Base-by-base conservation (phyloP, 1,284 basidiomycete species). In the Lignosus rhinocerotis region DNA sequence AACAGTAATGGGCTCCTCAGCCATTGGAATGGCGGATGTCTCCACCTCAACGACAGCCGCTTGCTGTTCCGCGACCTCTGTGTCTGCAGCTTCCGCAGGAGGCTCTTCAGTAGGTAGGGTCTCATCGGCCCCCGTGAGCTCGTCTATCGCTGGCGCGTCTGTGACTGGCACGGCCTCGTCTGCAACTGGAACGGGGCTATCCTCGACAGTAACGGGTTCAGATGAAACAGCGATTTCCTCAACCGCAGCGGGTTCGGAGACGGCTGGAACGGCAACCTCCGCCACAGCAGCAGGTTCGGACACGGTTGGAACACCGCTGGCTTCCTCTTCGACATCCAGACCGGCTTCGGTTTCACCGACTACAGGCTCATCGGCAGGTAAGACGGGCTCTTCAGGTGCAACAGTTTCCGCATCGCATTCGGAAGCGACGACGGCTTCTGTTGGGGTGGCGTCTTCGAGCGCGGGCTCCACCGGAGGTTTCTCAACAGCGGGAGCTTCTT, bases 131-230 rank as follows among this genome's bases (percentile, higher is more conserved):
- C 17, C 17, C 17, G 19, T 32, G 30, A n/a, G 30, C 46, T 39
- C 48, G 17, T 32, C n/a, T 25, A 25, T 4, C 25, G 25, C 25
- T 25, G 25, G 25, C 25, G 25, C 25, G 6, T 31, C 54, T 16
- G 49, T 41, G 39, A 52, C 17, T 34, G 46, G 44, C n/a, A 46
- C 53, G 31, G 51, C 51, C 30, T 67, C 64, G 41, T 42, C 53
- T 19, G 55, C 30, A 14, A 64, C 62, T 6, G 33, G 25, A 43
- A 31, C 25, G 36, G 33, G 32, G 9, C 16, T 14, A 19, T 31
- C 44, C 19, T 43, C 53, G 33, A 21, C 34, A 14, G 33, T 43
- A 16, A 34, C 51, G n/a, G 36, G 36, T n/a, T 39, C 36, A 39
- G 36, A 14, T 14, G n/a, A 8, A 14, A 14, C 36, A 11, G 36